Evolutionary conservation across 495 filamentous ascomycete species (phyloP).

Genomic region (Elaphomyces granulatus): DNA sequence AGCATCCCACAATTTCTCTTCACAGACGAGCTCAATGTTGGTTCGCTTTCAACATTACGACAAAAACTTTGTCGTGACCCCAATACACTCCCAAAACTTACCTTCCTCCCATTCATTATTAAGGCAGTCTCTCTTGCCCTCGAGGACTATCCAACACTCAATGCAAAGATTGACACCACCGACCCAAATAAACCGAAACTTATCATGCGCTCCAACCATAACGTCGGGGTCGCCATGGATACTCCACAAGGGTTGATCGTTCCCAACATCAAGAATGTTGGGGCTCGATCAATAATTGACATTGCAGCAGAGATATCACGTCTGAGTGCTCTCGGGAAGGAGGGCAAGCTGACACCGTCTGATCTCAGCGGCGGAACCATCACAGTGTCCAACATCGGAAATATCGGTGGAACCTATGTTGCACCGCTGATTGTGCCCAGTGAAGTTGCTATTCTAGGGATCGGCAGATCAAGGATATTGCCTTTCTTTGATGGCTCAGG

Average conservation of each 20-base stretch:
- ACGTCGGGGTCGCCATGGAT: conserved; percentile 94
- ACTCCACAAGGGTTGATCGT: conserved; percentile 82
- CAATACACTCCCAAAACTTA: conserved; percentile 46
- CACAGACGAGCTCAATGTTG: conserved; percentile 71
- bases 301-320: conserved; percentile 65
- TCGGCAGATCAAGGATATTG: conserved; percentile 61
- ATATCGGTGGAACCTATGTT: conserved; percentile 84
- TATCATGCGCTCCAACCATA: conserved; percentile 67
- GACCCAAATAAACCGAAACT: conserved; percentile 47
- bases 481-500: conserved; percentile 65
- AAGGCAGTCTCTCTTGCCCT: conserved; percentile 86
- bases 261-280: conserved; percentile 85
- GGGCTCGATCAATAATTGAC: conserved; percentile 51
- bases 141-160: conserved; percentile 68
- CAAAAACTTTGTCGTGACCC: conserved; percentile 37
- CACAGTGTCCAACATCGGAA: conserved; percentile 95
- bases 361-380: conserved; percentile 84
- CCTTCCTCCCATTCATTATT: conserved; percentile 85
- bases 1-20: conserved; percentile 89
- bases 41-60: conserved; percentile 53
- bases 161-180: conserved; percentile 59
- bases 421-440: conserved; percentile 76
- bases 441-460: conserved; percentile 84
- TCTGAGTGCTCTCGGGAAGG: conserved; percentile 53
- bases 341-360: conserved; percentile 56